Evolutionary conservation across 2,329 filamentous ascomycete genomes (phyloP), one percentile per base, ranked within the genome.

Genomic region (Cladophialophora immunda): DNA sequence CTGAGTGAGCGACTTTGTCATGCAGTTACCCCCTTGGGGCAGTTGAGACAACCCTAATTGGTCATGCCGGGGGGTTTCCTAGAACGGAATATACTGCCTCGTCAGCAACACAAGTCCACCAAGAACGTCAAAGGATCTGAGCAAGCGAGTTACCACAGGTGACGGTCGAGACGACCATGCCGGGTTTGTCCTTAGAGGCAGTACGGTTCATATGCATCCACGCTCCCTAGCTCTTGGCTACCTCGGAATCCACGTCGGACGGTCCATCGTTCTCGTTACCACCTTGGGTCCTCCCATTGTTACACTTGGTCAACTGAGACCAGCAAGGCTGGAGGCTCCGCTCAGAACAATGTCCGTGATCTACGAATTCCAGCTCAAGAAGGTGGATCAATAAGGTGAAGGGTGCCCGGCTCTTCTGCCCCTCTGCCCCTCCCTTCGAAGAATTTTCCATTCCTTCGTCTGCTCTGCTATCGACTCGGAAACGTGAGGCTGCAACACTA

Each of bases 1-100:
- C 59, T 62, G 52, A 62, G 59, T 62, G 59, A 62, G 50, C 59
- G 45, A 32, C 59, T 62, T n/a, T 55, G 59, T 62, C 59, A 62
- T 56, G 17, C 25, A 30, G n/a, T 8, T 25, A 29, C 17, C 11
- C 15, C 7, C 15, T 38, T 50, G 15, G 41, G 59, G 50, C 52
- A 7, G 22, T 62, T 30, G 22, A 61, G 13, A 22, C 2, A 19
- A 9, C 22, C 22, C 17, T 55, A 50, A 56, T 62, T 56, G 59
- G 59, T 19, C 17, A 41, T 17, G 59, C 22, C n/a, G 29, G 22
- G 41, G 5, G 19, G 15, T 62, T 55, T 62, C 59, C 52, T 47
- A 38, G 17, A 36, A 25, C 27, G 52, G 50, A 62, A 62, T 53
- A n/a, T n/a, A 55, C 47, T 61, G 52, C 34, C 22, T 29, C 25